Evolutionary conservation across 257 asterid species (phyloP).

Genomic region (Capsicum rhomboideum): DNA sequence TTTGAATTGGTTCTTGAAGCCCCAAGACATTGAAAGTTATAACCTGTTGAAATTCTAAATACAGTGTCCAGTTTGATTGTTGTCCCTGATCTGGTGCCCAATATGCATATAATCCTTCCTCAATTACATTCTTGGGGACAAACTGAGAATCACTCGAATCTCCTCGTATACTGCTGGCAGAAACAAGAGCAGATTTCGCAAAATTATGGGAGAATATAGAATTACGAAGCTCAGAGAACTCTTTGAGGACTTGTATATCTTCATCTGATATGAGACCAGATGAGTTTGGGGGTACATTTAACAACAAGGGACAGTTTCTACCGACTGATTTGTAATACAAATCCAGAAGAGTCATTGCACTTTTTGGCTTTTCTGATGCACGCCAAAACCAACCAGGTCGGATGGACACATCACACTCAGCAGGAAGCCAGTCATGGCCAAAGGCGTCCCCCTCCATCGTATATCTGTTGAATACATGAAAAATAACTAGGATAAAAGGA

Average conservation of each 20-base stretch:
- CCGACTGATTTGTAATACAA: constrained; percentile 86
- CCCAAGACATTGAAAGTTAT: constrained; percentile 56
- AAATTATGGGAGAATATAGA: constrained; percentile 57
- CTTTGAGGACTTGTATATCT: constrained; percentile 73
- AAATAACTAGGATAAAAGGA: not conserved
- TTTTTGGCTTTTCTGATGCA: constrained; percentile 65
- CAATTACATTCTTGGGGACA: constrained; percentile 40
- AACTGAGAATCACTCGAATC: constrained; percentile 21
- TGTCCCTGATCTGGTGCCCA: constrained; percentile 64
- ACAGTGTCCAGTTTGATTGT: constrained; percentile 35
- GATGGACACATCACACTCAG: constrained; percentile 91
- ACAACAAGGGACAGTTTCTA: constrained; percentile 68
- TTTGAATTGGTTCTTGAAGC: constrained; percentile 90
- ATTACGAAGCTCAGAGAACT: constrained; percentile 50
- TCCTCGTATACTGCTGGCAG: constrained; percentile 75
- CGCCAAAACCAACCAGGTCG: constrained; percentile 99
- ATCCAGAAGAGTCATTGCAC: constrained; percentile 78
- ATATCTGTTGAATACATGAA: constrained; percentile 37
- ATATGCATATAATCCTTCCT: constrained; percentile 55
- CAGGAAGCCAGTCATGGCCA: constrained; percentile 92
- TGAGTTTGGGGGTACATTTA: constrained; percentile 94
- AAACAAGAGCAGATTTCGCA: constrained; percentile 43
- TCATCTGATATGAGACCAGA: constrained; percentile 82
- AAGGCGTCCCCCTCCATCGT: constrained; percentile 62
- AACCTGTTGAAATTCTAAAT: constrained; percentile 32